Conservation (phyloP, 73 alveolate genomes). For the Paramecium sexaurelia region DNA sequence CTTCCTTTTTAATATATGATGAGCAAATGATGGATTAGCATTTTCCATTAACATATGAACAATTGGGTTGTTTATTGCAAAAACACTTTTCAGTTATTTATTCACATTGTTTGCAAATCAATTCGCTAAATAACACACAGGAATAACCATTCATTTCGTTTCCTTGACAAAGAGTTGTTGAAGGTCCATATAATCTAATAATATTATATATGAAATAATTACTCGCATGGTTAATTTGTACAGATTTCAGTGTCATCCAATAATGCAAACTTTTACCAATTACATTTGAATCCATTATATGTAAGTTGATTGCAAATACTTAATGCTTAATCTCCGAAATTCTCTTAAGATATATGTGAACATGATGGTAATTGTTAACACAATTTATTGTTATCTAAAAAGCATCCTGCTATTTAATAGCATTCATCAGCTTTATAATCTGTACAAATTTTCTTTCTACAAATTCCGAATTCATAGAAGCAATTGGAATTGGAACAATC, state of each 20-base stretch:
- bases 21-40: not conserved
- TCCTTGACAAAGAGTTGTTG: conserved; percentile 33
- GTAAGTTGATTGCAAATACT: not conserved
- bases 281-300: not conserved
- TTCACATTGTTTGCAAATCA: not conserved
- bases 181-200: conserved; percentile 35
- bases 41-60: not conserved
- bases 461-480: not conserved
- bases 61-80: not conserved
- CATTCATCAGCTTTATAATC: not conserved
- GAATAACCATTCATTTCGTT: conserved; percentile 18
- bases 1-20: not conserved
- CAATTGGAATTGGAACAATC: conserved; percentile 30
- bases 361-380: not conserved
- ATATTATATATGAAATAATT: not conserved
- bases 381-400: not conserved
- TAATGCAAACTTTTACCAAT: not conserved
- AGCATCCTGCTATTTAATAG: not conserved
- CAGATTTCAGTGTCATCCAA: not conserved
- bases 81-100: not conserved
- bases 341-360: not conserved
- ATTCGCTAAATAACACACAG: not conserved
- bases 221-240: conserved; percentile 37
- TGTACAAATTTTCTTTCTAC: conserved; percentile 10
- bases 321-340: not conserved